Percentiles rank a stretch among this genome's conserved stretches.
phyloP scores from a whole-genome alignment of 306 rosid genomes.

The Sicyos baderoa region DNA sequence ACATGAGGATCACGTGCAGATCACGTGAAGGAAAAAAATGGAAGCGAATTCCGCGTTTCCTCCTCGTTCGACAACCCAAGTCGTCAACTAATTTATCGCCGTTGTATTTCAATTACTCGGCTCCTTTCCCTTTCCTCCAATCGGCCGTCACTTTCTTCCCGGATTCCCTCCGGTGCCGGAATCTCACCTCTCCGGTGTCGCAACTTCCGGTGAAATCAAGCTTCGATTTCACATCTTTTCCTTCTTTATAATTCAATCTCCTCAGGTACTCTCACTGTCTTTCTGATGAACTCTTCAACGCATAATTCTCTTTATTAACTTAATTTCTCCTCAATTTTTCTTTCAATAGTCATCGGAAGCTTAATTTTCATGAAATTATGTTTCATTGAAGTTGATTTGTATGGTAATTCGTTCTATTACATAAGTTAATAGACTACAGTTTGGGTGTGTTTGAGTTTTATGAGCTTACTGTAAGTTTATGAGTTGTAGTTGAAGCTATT shows the following conservation, averaged over 20 bases:
- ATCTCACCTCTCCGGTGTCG: neutral
- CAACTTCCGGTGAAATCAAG: neutral
- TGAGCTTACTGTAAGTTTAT: neutral
- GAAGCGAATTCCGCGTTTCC: constrained; percentile 21
- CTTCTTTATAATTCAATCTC: neutral
- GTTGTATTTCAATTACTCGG: constrained; percentile 48
- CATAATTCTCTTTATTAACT: neutral
- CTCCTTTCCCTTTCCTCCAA: constrained; percentile 21
- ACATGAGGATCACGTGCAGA: constrained; percentile 2
- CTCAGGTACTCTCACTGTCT: constrained; percentile 13
- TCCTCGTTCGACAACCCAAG: constrained; percentile 5
- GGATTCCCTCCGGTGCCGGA: constrained; percentile 24
- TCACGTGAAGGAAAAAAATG: constrained; percentile 6
- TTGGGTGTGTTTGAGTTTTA: neutral
- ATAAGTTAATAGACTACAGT: neutral
- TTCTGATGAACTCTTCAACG: neutral
- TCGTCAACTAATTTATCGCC: constrained; percentile 29
- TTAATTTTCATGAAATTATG: neutral
- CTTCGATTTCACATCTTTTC: neutral
- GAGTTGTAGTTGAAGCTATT: constrained; percentile 1
- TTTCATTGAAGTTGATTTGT: neutral
- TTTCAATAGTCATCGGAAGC: neutral
- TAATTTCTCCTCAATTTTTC: neutral
- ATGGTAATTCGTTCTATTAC: neutral
- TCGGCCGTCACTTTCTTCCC: constrained; percentile 31